These are phyloP conservation scores for Zygoascus meyerae DNA, from an alignment of 1,139 yeast genomes.

Conservation along the genomic window DNA sequence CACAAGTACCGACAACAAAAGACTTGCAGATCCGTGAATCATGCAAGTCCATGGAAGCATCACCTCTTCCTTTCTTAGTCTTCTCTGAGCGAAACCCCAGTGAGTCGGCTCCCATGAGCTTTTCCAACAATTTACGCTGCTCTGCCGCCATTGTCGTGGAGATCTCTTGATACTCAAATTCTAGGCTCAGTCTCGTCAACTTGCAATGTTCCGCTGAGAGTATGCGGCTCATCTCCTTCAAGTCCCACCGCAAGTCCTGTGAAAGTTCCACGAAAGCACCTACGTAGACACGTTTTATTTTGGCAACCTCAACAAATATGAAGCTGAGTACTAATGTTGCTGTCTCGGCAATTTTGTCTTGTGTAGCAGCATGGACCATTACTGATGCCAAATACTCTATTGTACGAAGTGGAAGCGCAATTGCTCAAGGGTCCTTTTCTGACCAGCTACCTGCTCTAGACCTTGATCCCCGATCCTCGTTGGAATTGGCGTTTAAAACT, in stretches of 20 bases:
- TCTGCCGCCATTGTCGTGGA: constrained; percentile 43
- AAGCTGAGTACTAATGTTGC: constrained; percentile 1
- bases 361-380: constrained; percentile 25
- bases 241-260: no score
- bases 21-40: constrained; percentile 72
- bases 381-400: constrained; percentile 23
- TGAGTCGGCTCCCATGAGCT: constrained; percentile 63
- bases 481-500: constrained; percentile 24
- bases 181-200: no score
- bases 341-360: neutral
- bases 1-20: constrained; percentile 81
- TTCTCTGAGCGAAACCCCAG: constrained; percentile 14
- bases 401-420: constrained; percentile 6
- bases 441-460: constrained; percentile 13
- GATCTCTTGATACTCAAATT: neutral
- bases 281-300: neutral
- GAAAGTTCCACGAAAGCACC: neutral
- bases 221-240: no score
- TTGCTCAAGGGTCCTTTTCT: neutral
- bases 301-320: constrained; percentile 12
- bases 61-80: constrained; percentile 19
- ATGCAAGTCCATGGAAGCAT: constrained; percentile 38
- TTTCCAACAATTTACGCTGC: constrained; percentile 71
- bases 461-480: constrained; percentile 14
- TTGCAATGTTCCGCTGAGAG: no score